Percentiles rank a stretch among this genome's conserved stretches.
phyloP scores from a whole-genome alignment of 192 early-diverging fungal species.

The Coemansia sp. region DNA sequence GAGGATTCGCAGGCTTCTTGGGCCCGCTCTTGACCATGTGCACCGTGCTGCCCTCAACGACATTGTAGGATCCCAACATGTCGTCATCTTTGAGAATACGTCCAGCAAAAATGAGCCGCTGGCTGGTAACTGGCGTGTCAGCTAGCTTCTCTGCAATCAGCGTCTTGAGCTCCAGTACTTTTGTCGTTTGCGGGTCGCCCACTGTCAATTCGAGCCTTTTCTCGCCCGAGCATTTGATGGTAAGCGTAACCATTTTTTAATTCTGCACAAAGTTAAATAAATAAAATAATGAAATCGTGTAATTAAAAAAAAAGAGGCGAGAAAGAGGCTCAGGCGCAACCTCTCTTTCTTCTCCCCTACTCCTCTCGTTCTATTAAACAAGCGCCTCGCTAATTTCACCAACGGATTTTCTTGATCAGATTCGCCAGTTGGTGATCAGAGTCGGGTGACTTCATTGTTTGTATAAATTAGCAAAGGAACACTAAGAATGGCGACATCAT shows the following conservation, averaged over 20 bases:
- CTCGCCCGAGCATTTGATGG: constrained; percentile 8
- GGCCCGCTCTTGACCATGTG: constrained; percentile 84
- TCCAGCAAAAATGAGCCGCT: constrained; percentile 93
- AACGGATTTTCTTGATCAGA: no score
- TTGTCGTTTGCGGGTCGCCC: constrained; percentile 53
- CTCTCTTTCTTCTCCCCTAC: no score
- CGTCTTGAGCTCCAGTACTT: constrained; percentile 76
- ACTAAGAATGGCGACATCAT: not conserved
- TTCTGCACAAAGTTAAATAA: no score
- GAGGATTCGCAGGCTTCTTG: no score
- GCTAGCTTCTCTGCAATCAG: constrained; percentile 66
- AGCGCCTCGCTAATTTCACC: no score
- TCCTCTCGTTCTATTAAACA: not conserved
- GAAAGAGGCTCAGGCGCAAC: no score
- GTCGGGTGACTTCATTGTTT: no score
- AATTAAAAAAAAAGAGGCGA: no score
- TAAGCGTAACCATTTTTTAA: constrained; percentile 3
- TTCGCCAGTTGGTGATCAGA: no score
- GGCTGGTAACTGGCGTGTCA: constrained; percentile 68
- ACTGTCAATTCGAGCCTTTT: not conserved
- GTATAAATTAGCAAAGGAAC: not conserved
- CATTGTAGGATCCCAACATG: constrained; percentile 75
- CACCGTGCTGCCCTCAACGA: constrained; percentile 85
- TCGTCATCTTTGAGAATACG: constrained; percentile 93
- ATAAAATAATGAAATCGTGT: no score